phyloP scores from a whole-genome alignment of 139 green algal species.

The Pleodorina starrii region DNA sequence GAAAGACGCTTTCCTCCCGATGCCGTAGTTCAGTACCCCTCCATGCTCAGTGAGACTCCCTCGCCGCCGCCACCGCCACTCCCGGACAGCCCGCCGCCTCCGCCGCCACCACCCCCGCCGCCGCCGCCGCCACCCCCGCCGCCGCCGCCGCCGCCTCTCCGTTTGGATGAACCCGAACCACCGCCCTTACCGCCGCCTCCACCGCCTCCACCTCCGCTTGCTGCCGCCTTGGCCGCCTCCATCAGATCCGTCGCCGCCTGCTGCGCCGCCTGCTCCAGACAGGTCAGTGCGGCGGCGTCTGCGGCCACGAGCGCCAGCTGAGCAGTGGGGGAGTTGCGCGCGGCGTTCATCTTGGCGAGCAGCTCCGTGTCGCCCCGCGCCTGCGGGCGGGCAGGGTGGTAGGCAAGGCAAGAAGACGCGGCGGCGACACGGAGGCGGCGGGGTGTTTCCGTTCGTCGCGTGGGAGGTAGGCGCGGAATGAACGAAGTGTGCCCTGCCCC shows the following conservation, averaged over 20 bases:
- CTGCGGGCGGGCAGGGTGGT: no score
- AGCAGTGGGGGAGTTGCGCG: constrained; percentile 31
- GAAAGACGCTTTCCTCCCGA: no score
- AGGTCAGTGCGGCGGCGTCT: neutral
- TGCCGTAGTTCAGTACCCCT: constrained; percentile 23
- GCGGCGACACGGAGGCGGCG: no score
- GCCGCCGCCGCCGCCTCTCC: neutral
- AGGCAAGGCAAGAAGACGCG: no score
- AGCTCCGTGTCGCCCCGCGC: constrained; percentile 34
- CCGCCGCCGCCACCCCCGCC: neutral
- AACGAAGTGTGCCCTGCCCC: no score
- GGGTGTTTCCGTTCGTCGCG: no score
- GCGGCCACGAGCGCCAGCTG: constrained; percentile 47
- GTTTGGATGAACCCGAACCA: neutral
- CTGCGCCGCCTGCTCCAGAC: constrained; percentile 34
- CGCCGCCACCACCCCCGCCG: neutral
- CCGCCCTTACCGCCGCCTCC: neutral
- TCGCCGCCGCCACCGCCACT: neutral
- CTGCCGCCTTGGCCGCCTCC: constrained; percentile 5
- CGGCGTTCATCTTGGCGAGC: constrained; percentile 43
- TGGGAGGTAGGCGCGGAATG: no score
- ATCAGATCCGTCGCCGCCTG: constrained; percentile 8
- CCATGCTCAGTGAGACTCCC: neutral
- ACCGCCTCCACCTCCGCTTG: neutral
- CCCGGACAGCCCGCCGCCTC: neutral